A percentile compares a stretch with the other conserved stretches of the same genome.
Conservation (phyloP, 2,329 filamentous ascomycete species). For the Talaromyces rugulosus region DNA sequence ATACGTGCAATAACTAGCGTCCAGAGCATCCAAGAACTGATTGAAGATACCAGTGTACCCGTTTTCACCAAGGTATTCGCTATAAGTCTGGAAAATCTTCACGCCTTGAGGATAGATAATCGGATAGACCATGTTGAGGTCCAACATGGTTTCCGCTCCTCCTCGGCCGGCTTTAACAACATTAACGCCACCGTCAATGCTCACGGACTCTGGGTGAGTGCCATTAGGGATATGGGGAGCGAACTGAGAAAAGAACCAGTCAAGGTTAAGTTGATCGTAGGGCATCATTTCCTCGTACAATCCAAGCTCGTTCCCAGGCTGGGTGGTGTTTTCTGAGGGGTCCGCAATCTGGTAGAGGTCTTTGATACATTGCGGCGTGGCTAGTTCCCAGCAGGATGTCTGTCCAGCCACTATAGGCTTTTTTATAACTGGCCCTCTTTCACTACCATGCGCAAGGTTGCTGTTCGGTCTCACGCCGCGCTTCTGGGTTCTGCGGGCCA, state of each 20-base stretch:
- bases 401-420: neutral
- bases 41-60: neutral
- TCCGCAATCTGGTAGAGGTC: constrained; percentile 1
- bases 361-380: constrained; percentile 2
- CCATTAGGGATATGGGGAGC: constrained; percentile 1
- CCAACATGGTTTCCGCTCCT: constrained; percentile 1
- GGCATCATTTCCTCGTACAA: neutral
- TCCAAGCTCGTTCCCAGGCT: constrained; percentile 2
- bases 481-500: neutral
- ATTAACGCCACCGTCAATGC: constrained; percentile 2
- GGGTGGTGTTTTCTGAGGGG: neutral
- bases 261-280: neutral
- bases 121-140: constrained; percentile 3
- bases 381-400: neutral
- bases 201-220: neutral
- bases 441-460: neutral
- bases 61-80: neutral
- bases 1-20: constrained; percentile 8
- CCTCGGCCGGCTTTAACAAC: neutral
- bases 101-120: constrained; percentile 4
- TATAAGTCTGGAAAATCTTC: constrained; percentile 4
- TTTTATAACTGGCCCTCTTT: neutral
- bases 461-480: neutral
- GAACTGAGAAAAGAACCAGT: neutral
- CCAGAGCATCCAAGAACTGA: constrained; percentile 7